Evolutionary conservation across 805 yeast genomes (phyloP), one percentile per base, ranked within the genome.

Genomic region (Barnettozyma pratensis): DNA sequence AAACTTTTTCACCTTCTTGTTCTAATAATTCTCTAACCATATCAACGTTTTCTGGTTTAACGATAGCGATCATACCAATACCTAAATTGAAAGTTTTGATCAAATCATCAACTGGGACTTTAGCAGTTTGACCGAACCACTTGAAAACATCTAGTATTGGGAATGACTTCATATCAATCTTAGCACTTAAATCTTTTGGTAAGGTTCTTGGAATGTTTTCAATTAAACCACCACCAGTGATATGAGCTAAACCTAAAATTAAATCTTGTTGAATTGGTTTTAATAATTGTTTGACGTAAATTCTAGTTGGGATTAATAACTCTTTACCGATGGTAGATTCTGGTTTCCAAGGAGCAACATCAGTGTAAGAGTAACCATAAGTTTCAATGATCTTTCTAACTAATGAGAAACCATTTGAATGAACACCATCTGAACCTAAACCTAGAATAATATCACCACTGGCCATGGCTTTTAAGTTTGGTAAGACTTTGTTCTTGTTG

Each of bases 171-270:
- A 86, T 82, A 66, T 92, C 96, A 44, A 94, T 79, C 55, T 73
- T 74, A 11, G 97, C 99, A 59, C 84, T 83, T 53, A 94, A 72
- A 58, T 80, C 68, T 49, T 79, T 70, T 50, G 99, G 99, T 53
- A 94, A 74, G 19, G 96, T 94, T 65, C 99, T 81, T 47, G 99
- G 99, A 50, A 92, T 82, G 68, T 94, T 94, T 69, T 94, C 99
- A 30, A 94, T 84, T 46, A 94, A 75, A 46, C 99, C 99, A 67
- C 99, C 99, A 53, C 99, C 99, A 27, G 99, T 94, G 62, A 94
- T 94, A 63, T 94, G 96, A 3, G 99, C 96, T 63, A 94, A 76
- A 50, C 97, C 99, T 48, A 90, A 74, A 42, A 92, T 64, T 49
- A 86, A 70, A 34, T 76, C 83, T 60, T 85, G 74, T 59, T 76